Percentiles rank a stretch among this genome's conserved stretches.
Evolutionary conservation across 768 basidiomycete species (phyloP).

Genomic region (Serendipita sp.): DNA sequence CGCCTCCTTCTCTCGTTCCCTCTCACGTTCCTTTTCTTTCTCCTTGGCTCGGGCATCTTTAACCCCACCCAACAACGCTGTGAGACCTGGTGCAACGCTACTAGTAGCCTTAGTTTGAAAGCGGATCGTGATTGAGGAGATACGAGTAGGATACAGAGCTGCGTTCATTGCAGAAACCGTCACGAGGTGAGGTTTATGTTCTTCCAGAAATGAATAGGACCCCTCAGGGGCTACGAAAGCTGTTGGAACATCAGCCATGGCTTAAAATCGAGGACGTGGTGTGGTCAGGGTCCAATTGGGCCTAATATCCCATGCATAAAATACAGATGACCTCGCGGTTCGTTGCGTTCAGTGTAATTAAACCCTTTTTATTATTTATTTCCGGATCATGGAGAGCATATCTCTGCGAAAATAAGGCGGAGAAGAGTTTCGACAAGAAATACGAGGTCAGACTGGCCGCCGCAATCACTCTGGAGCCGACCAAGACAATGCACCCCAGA

Average conservation of each 20-base stretch:
- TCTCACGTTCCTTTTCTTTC: constrained; percentile 2
- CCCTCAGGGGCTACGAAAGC: constrained; percentile 83
- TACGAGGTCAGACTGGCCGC: too few species aligned
- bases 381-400: too few species aligned
- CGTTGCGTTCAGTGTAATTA: too few species aligned
- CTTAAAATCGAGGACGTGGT: background rate
- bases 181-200: constrained; percentile 49
- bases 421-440: too few species aligned
- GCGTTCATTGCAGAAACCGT: constrained; percentile 17
- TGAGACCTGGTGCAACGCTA: constrained; percentile 38
- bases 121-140: constrained; percentile 45
- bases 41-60: constrained; percentile 24
- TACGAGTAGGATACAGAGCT: constrained; percentile 38
- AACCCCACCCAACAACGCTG: constrained; percentile 42
- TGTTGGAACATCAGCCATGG: constrained; percentile 17
- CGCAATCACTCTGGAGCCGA: too few species aligned
- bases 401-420: too few species aligned
- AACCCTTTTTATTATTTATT: too few species aligned
- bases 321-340: too few species aligned
- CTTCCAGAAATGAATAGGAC: constrained; percentile 76
- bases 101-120: constrained; percentile 38
- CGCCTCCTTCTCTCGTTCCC: constrained; percentile 18
- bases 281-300: background rate
- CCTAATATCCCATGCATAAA: too few species aligned
- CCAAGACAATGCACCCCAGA: too few species aligned